These are phyloP conservation scores for Trichocomaceae sp. DNA, from an alignment of 2,329 filamentous ascomycete genomes.

Conservation along the genomic window DNA sequence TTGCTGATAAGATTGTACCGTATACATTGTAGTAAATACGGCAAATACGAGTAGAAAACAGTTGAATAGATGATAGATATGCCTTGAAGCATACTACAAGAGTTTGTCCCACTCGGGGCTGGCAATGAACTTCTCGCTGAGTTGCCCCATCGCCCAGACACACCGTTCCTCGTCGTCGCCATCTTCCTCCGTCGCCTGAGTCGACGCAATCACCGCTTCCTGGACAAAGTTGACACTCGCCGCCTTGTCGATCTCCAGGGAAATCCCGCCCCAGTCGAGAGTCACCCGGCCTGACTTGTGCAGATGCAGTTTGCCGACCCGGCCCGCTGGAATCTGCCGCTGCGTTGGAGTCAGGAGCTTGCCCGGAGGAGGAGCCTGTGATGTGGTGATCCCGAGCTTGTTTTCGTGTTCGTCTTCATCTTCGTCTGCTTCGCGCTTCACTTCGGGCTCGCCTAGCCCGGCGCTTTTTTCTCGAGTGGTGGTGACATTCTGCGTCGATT, in stretches of 20 bases:
- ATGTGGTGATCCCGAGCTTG: neutral
- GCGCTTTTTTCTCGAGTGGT: constrained; percentile 6
- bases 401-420: constrained; percentile 26
- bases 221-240: constrained; percentile 53
- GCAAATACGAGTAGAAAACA: neutral
- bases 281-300: constrained; percentile 57
- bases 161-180: constrained; percentile 18
- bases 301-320: constrained; percentile 56
- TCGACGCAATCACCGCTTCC: constrained; percentile 47
- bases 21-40: too few relatives aligned
- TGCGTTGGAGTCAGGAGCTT: constrained; percentile 36
- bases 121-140: constrained; percentile 60
- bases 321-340: constrained; percentile 45
- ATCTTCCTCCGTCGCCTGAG: constrained; percentile 18
- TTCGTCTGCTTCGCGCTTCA: constrained; percentile 28
- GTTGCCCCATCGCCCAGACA: constrained; percentile 53
- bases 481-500: neutral
- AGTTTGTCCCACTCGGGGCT: constrained; percentile 55
- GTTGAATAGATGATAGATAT: neutral
- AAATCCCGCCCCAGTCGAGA: constrained; percentile 57
- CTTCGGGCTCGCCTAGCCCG: constrained; percentile 10
- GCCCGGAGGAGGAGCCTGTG: constrained; percentile 16
- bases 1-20: too few relatives aligned
- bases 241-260: constrained; percentile 52
- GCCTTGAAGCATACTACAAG: constrained; percentile 18